These are phyloP conservation scores for Castanospermum australe DNA, from an alignment of 306 rosid genomes.

Conservation along the genomic window DNA sequence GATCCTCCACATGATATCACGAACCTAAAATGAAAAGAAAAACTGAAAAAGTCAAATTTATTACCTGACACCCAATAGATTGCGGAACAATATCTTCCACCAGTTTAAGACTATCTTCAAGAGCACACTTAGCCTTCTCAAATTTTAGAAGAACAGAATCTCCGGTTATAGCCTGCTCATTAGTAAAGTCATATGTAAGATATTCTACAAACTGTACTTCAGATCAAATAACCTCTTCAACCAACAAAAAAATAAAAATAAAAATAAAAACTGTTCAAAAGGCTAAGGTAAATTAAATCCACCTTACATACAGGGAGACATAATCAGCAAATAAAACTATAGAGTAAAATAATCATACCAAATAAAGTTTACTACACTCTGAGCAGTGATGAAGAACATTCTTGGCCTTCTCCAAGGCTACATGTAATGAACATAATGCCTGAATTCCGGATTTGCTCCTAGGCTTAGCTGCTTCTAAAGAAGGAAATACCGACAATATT, in stretches of 20 bases:
- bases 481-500: slow-evolving; percentile 70
- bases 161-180: slow-evolving; percentile 77
- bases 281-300: neutral
- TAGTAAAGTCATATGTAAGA: slow-evolving; percentile 1
- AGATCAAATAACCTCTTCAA: slow-evolving; percentile 1
- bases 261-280: neutral
- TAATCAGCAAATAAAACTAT: neutral
- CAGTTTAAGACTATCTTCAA: slow-evolving; percentile 64
- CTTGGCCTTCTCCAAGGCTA: slow-evolving; percentile 76
- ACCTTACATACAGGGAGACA: neutral
- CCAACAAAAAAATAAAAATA: neutral
- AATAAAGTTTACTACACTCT: slow-evolving; percentile 79
- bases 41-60: slow-evolving; percentile 15
- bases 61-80: slow-evolving; percentile 76
- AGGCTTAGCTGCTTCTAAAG: slow-evolving; percentile 83
- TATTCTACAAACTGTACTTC: neutral
- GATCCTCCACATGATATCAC: neutral
- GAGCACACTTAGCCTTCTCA: slow-evolving; percentile 72
- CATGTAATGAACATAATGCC: slow-evolving; percentile 84
- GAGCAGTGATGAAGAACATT: slow-evolving; percentile 83
- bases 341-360: slow-evolving; percentile 48
- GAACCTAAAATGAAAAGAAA: neutral
- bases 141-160: slow-evolving; percentile 76
- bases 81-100: slow-evolving; percentile 84
- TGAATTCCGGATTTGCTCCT: slow-evolving; percentile 88